These are phyloP conservation scores for Skeletonema tropicum DNA, from an alignment of 108 stramenopile species.

Conservation along the genomic window DNA sequence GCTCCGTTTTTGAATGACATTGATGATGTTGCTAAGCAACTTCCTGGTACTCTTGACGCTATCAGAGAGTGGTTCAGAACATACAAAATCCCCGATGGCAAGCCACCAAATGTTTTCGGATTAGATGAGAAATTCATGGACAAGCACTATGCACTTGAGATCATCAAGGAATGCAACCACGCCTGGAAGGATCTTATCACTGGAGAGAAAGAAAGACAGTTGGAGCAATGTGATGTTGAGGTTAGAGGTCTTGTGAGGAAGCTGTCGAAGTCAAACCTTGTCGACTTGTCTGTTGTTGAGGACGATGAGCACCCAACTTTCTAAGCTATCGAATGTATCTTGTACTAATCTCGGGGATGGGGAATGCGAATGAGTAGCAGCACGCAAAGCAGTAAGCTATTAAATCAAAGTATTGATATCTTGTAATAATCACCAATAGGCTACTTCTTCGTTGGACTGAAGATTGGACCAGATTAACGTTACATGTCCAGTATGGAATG, in stretches of 20 bases:
- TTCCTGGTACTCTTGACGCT: conserved; percentile 89
- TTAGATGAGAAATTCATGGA: conserved; percentile 94
- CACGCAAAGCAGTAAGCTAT: conserved; percentile 5
- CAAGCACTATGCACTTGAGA: conserved; percentile 86
- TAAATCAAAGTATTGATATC: conserved; percentile 1
- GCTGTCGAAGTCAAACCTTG: conserved; percentile 78
- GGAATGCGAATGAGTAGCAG: neutral
- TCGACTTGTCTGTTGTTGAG: conserved; percentile 50
- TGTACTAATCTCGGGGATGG: neutral
- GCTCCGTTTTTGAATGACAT: conserved; percentile 95
- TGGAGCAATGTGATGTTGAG: conserved; percentile 57
- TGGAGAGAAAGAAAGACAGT: conserved; percentile 78
- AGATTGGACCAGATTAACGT: neutral
- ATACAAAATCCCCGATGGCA: conserved; percentile 99
- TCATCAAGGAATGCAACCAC: conserved; percentile 88
- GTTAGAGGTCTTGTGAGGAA: conserved; percentile 83
- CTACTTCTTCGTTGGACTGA: no score
- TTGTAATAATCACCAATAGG: neutral
- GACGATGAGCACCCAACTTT: conserved; percentile 73
- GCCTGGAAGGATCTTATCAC: conserved; percentile 88
- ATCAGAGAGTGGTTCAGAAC: conserved; percentile 98
- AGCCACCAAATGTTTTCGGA: conserved; percentile 95
- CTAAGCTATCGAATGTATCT: conserved; percentile 12
- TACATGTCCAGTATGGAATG: conserved; percentile 19
- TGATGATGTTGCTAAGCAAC: conserved; percentile 91